A percentile compares a stretch with the other conserved stretches of the same genome.
phyloP scores from a whole-genome alignment of 805 yeast species.

The Ogataea methylovora region DNA sequence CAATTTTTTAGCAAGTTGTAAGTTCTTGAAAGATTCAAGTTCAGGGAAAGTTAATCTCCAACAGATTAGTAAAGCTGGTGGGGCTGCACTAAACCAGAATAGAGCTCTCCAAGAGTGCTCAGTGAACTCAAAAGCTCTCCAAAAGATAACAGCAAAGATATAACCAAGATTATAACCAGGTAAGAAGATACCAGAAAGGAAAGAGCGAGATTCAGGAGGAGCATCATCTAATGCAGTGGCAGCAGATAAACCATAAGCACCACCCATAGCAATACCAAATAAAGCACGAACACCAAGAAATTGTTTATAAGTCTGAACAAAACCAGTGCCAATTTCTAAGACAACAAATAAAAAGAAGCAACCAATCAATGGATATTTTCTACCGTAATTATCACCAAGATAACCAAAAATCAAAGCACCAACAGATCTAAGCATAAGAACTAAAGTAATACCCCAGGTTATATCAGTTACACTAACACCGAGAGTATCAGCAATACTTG shows the following conservation, averaged over 20 bases:
- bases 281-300: constrained; percentile 48
- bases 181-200: constrained; percentile 54
- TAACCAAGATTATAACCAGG: constrained; percentile 63
- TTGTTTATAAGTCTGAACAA: constrained; percentile 38
- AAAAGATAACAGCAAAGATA: constrained; percentile 45
- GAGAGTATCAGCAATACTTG: constrained; percentile 33
- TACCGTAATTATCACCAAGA: constrained; percentile 42
- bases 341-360: constrained; percentile 33
- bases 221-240: constrained; percentile 37
- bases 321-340: constrained; percentile 48
- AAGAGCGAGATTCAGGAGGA: constrained; percentile 36
- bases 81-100: constrained; percentile 70
- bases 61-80: constrained; percentile 48
- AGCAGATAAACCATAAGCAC: constrained; percentile 34
- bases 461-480: constrained; percentile 30
- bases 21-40: constrained; percentile 41
- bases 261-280: constrained; percentile 48
- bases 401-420: constrained; percentile 47
- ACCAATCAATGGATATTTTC: constrained; percentile 40
- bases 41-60: constrained; percentile 59
- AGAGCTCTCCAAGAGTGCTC: constrained; percentile 61
- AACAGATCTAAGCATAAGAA: constrained; percentile 49
- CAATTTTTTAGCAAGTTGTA: constrained; percentile 17
- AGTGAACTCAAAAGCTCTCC: constrained; percentile 43
- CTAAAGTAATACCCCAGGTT: constrained; percentile 40